Evolutionary conservation across 495 filamentous ascomycete genomes (phyloP).

Genomic region (Penicillium soppii): DNA sequence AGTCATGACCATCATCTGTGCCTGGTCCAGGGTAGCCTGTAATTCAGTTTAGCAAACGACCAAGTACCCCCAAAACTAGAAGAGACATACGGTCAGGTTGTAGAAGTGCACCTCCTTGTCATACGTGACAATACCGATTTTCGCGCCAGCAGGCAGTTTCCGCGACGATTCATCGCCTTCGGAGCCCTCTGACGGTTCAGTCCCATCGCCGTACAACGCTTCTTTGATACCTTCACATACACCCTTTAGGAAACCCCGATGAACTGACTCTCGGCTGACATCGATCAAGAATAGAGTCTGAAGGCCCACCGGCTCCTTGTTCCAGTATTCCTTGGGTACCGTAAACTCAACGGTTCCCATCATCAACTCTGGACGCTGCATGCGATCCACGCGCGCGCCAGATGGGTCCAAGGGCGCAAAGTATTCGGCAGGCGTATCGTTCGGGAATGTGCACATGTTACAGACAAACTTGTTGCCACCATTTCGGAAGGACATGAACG

Average conservation of each 20-base stretch:
- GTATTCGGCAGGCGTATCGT: constrained; percentile 90
- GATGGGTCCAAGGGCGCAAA: constrained; percentile 87
- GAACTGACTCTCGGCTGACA: constrained; percentile 84
- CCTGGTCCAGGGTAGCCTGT: constrained; percentile 74
- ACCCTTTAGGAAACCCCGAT: constrained; percentile 84
- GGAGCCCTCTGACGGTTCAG: constrained; percentile 46
- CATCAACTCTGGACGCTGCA: constrained; percentile 85
- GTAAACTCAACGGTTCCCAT: constrained; percentile 93
- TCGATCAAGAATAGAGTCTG: constrained; percentile 91
- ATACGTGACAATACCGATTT: constrained; percentile 93
- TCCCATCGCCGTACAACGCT: constrained; percentile 72
- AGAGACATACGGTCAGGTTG: constrained; percentile 72
- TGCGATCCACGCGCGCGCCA: constrained; percentile 82
- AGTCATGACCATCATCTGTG: constrained; percentile 98
- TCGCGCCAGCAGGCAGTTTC: constrained; percentile 73
- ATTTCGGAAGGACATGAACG: constrained; percentile 94
- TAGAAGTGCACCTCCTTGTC: constrained; percentile 97
- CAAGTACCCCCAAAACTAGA: background rate
- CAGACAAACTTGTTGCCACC: constrained; percentile 97
- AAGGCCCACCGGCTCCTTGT: constrained; percentile 85
- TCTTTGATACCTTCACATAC: constrained; percentile 86
- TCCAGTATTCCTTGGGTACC: constrained; percentile 98
- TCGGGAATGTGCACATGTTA: constrained; percentile 97
- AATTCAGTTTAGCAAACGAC: constrained; percentile 22
- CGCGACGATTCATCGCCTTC: constrained; percentile 52